Percentiles rank a stretch among this genome's conserved stretches.
Evolutionary conservation across 2,329 filamentous ascomycete species (phyloP).

Genomic region (Coniochaeta pulveracea): DNA sequence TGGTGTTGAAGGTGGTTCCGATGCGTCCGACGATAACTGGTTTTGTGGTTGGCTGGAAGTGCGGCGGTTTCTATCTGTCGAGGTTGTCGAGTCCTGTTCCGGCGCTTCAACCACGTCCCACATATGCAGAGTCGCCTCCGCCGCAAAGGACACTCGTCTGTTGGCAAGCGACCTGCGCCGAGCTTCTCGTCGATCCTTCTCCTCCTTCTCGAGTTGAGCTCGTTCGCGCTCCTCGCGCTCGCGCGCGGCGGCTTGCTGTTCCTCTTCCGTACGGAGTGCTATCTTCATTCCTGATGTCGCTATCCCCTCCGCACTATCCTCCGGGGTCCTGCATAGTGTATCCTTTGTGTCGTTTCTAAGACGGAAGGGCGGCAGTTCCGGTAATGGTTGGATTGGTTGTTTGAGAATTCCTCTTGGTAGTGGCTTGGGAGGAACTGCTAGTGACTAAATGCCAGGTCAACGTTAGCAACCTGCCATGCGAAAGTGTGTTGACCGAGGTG

Average conservation of each 20-base stretch:
- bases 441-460: slow-evolving; percentile 31
- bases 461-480: not conserved
- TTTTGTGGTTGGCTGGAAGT: slow-evolving; percentile 38
- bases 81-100: slow-evolving; percentile 74
- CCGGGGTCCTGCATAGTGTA: too few species aligned
- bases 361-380: slow-evolving; percentile 58
- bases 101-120: slow-evolving; percentile 84
- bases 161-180: slow-evolving; percentile 88
- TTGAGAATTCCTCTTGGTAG: slow-evolving; percentile 67
- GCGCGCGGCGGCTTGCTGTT: slow-evolving; percentile 57
- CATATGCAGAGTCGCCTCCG: slow-evolving; percentile 92
- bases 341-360: too few species aligned
- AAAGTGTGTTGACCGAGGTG: slow-evolving; percentile 17
- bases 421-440: slow-evolving; percentile 38
- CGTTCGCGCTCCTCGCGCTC: slow-evolving; percentile 59
- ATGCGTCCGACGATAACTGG: slow-evolving; percentile 29
- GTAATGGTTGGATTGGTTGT: slow-evolving; percentile 56
- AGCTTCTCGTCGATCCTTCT: slow-evolving; percentile 67
- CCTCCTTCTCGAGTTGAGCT: slow-evolving; percentile 45
- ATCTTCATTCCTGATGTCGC: slow-evolving; percentile 41
- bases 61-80: slow-evolving; percentile 64
- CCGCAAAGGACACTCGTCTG: slow-evolving; percentile 89
- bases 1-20: slow-evolving; percentile 49
- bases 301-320: too few species aligned
- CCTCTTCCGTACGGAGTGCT: slow-evolving; percentile 56